These are phyloP conservation scores for Trichoderma orchidacearum DNA, from an alignment of 495 filamentous ascomycete species.

Conservation along the genomic window DNA sequence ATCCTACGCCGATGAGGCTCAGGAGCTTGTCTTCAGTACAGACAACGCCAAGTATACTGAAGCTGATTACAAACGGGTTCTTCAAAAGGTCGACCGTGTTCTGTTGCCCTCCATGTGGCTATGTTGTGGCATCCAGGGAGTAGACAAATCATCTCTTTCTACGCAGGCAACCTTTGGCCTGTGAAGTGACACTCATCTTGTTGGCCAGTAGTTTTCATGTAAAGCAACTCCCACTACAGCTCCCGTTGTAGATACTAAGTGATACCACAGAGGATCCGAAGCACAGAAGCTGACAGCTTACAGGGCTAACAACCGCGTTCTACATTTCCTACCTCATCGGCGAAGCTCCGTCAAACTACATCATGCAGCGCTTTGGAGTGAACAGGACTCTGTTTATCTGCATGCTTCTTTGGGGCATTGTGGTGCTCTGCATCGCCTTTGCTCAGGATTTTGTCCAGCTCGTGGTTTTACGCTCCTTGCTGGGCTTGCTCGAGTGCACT, in stretches of 20 bases:
- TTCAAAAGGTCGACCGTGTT: constrained; percentile 10
- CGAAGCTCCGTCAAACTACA: constrained; percentile 9
- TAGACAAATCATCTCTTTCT: constrained; percentile 11
- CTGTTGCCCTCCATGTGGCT: constrained; percentile 14
- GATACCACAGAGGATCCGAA: background rate
- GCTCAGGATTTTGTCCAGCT: constrained; percentile 5
- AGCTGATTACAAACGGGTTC: constrained; percentile 7
- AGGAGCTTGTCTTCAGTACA: background rate
- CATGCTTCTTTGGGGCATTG: constrained; percentile 10
- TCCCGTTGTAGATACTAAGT: no score
- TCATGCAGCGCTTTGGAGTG: constrained; percentile 10
- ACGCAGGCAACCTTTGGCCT: constrained; percentile 15
- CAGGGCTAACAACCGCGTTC: constrained; percentile 12
- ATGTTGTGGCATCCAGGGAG: constrained; percentile 11
- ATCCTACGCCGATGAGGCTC: background rate
- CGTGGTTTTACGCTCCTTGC: constrained; percentile 11
- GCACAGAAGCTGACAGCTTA: background rate
- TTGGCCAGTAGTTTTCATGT: constrained; percentile 11
- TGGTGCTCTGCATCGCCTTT: constrained; percentile 10
- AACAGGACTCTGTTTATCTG: constrained; percentile 6
- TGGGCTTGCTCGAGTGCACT: constrained; percentile 19
- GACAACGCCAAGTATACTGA: constrained; percentile 10
- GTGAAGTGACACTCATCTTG: constrained; percentile 10
- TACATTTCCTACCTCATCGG: constrained; percentile 12
- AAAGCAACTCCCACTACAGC: no score